Evolutionary conservation across 345 rosid species (phyloP).

Genomic region (Brassica incana): DNA sequence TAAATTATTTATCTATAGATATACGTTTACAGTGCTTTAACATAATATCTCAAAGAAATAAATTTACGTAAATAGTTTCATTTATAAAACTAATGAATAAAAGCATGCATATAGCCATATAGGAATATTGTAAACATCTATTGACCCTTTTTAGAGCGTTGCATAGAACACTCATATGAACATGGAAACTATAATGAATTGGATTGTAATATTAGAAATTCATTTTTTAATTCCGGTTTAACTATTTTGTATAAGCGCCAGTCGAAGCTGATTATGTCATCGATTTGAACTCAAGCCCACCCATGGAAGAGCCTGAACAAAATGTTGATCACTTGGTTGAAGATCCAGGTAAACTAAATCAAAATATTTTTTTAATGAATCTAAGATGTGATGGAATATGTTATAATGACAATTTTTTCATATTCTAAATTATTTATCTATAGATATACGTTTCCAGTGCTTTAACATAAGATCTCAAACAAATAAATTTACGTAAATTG

Average conservation of each 20-base stretch:
- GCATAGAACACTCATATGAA: background rate
- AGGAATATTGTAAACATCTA: background rate
- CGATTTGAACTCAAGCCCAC: background rate
- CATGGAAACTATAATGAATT: background rate
- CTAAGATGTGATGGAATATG: background rate
- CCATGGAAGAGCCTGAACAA: background rate
- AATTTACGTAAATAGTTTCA: background rate
- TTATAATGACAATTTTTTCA: background rate
- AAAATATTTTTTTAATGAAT: too few species aligned
- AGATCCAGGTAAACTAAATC: background rate
- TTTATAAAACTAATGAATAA: background rate
- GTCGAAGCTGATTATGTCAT: background rate
- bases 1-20: background rate
- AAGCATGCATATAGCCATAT: too few species aligned
- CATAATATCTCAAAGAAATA: background rate
- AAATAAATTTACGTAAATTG: background rate
- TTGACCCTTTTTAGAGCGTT: background rate
- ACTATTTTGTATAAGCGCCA: background rate
- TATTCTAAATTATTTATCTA: background rate
- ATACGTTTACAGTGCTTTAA: background rate
- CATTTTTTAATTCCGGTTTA: background rate
- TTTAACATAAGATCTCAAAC: background rate
- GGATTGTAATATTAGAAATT: background rate
- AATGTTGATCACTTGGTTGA: background rate
- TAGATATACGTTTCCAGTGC: background rate